These are phyloP conservation scores for Pseudogymnoascus sp. DNA, from an alignment of 2,329 filamentous ascomycete genomes.

Conservation along the genomic window DNA sequence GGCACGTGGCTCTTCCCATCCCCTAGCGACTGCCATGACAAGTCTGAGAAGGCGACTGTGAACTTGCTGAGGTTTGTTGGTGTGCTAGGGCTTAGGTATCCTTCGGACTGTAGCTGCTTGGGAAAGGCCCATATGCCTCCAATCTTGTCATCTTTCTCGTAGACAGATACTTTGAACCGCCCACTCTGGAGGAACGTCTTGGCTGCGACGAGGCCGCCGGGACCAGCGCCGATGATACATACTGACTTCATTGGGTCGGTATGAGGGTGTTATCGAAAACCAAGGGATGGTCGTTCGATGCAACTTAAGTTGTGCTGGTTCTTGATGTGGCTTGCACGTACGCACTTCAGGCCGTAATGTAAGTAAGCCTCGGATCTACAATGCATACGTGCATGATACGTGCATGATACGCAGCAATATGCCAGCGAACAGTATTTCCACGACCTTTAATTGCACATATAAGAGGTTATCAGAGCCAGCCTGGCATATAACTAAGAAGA, in stretches of 20 bases:
- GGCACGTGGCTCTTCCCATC: not conserved
- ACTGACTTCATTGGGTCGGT: slow-evolving; percentile 12
- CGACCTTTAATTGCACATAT: too few species aligned
- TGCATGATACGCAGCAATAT: not conserved
- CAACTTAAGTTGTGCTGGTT: not conserved
- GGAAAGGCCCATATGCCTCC: slow-evolving; percentile 15
- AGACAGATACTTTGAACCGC: slow-evolving; percentile 12
- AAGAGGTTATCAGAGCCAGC: too few species aligned
- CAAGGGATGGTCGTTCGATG: not conserved
- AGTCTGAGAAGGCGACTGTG: slow-evolving; percentile 15
- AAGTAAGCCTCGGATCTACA: not conserved
- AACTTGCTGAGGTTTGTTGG: slow-evolving; percentile 15
- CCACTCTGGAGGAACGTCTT: slow-evolving; percentile 14
- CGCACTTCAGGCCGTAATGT: not conserved
- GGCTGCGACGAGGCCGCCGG: slow-evolving; percentile 15
- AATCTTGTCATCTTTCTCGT: slow-evolving; percentile 7
- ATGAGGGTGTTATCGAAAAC: not conserved
- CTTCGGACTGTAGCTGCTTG: slow-evolving; percentile 2
- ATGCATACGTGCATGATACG: too few species aligned
- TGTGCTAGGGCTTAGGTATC: slow-evolving; percentile 12
- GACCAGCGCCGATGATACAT: slow-evolving; percentile 15
- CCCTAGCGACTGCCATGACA: slow-evolving; percentile 11
- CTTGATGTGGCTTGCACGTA: not conserved
- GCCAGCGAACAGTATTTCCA: not conserved
- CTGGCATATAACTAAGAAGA: too few species aligned